A percentile compares a stretch with the other conserved stretches of the same genome.
Evolutionary conservation across 768 basidiomycete species (phyloP).

Genomic region (Tremella yokohamensis): DNA sequence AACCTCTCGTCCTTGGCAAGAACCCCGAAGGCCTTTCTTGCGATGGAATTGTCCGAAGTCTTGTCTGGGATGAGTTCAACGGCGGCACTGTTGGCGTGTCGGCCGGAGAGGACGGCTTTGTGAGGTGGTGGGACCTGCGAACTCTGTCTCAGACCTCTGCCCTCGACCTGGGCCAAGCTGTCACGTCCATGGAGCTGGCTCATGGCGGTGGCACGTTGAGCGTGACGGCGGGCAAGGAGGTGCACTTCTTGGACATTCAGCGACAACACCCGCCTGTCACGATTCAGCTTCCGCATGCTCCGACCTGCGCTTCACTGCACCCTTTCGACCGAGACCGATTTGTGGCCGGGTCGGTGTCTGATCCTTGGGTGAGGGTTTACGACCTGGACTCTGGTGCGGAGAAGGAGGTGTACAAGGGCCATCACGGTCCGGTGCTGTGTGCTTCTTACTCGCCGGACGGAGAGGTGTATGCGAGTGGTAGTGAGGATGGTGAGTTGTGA

Average conservation of each 20-base stretch:
- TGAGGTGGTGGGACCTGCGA: constrained; percentile 99
- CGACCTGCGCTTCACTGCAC: constrained; percentile 92
- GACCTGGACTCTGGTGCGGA: constrained; percentile 80
- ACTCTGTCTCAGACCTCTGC: constrained; percentile 68
- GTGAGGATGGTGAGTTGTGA: constrained; percentile 61
- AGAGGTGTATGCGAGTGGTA: constrained; percentile 94
- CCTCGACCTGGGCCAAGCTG: constrained; percentile 69
- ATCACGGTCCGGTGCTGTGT: constrained; percentile 94
- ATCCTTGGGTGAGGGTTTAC: constrained; percentile 96
- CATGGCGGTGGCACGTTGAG: constrained; percentile 71
- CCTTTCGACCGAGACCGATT: constrained; percentile 83
- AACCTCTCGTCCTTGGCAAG: constrained; percentile 71
- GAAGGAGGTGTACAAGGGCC: constrained; percentile 85
- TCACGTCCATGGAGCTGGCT: constrained; percentile 93
- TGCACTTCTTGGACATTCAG: constrained; percentile 72
- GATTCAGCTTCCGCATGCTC: constrained; percentile 74
- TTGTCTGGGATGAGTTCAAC: constrained; percentile 81
- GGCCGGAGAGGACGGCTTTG: constrained; percentile 83
- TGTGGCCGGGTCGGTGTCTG: constrained; percentile 80
- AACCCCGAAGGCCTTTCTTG: constrained; percentile 62
- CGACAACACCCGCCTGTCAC: constrained; percentile 64
- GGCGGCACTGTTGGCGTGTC: constrained; percentile 69
- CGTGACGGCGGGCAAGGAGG: constrained; percentile 85
- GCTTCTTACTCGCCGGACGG: constrained; percentile 93
- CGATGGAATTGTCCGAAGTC: constrained; percentile 85